Evolutionary conservation across 352 stramenopile genomes (phyloP).

Genomic region (Blastocystis sp.): DNA sequence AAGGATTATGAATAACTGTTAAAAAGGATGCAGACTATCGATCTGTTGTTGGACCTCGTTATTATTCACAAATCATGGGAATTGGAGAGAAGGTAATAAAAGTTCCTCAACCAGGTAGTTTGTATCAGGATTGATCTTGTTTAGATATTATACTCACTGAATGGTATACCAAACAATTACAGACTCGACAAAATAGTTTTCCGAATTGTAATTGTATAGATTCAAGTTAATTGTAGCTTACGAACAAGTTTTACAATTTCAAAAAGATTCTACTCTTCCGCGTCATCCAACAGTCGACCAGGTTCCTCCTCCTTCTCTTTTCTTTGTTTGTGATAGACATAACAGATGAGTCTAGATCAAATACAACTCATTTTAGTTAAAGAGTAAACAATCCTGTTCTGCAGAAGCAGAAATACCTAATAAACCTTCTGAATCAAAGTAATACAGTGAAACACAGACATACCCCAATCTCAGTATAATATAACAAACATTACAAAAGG

Average conservation of each 20-base stretch:
- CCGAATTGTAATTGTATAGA: not conserved
- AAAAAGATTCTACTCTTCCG: not conserved
- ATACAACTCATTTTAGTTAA: too few relatives aligned
- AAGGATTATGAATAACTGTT: not conserved
- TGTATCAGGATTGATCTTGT: not conserved
- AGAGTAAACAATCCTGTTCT: too few relatives aligned
- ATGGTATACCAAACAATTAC: not conserved
- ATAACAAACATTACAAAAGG: not conserved
- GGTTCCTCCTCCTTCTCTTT: not conserved
- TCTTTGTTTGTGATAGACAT: not conserved
- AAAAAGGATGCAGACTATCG: slow-evolving; percentile 17
- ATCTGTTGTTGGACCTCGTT: not conserved
- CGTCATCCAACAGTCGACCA: not conserved
- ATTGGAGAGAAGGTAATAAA: not conserved
- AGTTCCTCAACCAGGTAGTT: not conserved
- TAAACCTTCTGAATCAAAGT: too few relatives aligned
- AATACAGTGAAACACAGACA: too few relatives aligned
- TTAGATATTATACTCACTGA: not conserved
- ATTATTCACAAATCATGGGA: not conserved
- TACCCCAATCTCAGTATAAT: not conserved
- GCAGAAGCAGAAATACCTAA: too few relatives aligned
- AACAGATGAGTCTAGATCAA: not conserved
- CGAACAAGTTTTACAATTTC: not conserved
- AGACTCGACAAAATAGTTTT: not conserved
- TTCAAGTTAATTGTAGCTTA: not conserved